Percentiles rank a stretch among this genome's conserved stretches.
These are phyloP conservation scores for Jaltomata sinuosa DNA, from an alignment of 257 asterid genomes.

Conservation along the genomic window DNA sequence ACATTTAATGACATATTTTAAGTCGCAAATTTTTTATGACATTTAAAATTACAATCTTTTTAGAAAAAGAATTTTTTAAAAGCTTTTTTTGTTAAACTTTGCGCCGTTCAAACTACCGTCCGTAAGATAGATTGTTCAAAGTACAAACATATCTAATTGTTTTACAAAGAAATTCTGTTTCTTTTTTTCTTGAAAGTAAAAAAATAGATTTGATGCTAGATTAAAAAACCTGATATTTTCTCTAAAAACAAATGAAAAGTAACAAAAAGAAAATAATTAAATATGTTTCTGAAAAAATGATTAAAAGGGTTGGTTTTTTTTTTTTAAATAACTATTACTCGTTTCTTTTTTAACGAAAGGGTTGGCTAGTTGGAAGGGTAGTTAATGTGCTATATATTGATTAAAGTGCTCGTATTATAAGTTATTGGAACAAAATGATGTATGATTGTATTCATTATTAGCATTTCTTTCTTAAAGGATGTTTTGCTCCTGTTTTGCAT, in stretches of 20 bases:
- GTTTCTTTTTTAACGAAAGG: not conserved
- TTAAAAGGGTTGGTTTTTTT: too few relatives aligned
- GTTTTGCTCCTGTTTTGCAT: not conserved
- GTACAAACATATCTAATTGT: too few relatives aligned
- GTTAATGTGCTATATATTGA: not conserved
- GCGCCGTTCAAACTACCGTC: too few relatives aligned
- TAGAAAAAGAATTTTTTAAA: too few relatives aligned
- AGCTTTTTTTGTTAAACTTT: too few relatives aligned
- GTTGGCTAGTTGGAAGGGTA: not conserved
- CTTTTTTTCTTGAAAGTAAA: too few relatives aligned
- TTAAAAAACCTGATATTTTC: not conserved
- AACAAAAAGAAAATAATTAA: too few relatives aligned
- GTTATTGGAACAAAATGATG: not conserved
- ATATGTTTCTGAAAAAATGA: too few relatives aligned
- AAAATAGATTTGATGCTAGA: not conserved
- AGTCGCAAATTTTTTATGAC: not conserved
- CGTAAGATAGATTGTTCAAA: not conserved
- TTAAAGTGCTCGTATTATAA: not conserved
- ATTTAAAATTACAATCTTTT: too few relatives aligned
- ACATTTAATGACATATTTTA: not conserved
- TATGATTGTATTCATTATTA: not conserved
- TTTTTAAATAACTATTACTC: too few relatives aligned
- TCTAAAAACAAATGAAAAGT: not conserved
- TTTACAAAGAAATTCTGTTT: too few relatives aligned
- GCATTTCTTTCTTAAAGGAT: not conserved